These are phyloP conservation scores for Begonia masoniana DNA, from an alignment of 306 rosid species.

Conservation along the genomic window DNA sequence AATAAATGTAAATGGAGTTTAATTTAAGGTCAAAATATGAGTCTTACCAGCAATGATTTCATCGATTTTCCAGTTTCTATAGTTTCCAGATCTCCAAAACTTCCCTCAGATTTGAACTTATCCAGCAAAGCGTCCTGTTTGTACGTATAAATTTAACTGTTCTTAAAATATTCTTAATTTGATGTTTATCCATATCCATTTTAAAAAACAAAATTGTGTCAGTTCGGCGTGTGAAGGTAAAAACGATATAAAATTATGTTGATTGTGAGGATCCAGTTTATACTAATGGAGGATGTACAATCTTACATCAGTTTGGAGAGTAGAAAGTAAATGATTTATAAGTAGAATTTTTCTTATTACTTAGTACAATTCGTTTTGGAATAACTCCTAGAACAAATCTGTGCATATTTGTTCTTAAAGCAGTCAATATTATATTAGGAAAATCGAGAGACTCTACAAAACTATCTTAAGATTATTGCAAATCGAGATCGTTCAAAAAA, in stretches of 20 bases:
- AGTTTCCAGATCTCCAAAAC: not conserved
- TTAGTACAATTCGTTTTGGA: no score
- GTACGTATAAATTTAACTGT: not conserved
- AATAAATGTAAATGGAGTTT: no score
- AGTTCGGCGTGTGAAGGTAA: no score
- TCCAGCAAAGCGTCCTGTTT: not conserved
- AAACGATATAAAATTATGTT: no score
- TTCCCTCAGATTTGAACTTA: not conserved
- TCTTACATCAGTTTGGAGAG: not conserved
- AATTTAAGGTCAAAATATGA: not conserved
- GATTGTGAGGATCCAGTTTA: no score
- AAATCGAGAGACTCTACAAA: no score
- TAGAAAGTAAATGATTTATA: no score
- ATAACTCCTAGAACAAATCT: not conserved
- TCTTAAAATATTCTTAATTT: not conserved
- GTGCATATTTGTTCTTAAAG: no score
- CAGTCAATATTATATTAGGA: no score
- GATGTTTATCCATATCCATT: not conserved
- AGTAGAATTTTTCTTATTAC: no score
- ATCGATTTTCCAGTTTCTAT: not conserved
- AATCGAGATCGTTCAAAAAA: not conserved
- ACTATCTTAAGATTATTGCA: not conserved
- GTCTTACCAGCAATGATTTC: not conserved
- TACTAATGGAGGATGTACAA: no score
- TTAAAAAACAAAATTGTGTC: no score